Base-by-base conservation (phyloP, 2,329 filamentous ascomycete species). In the Fusarium devonianum region DNA sequence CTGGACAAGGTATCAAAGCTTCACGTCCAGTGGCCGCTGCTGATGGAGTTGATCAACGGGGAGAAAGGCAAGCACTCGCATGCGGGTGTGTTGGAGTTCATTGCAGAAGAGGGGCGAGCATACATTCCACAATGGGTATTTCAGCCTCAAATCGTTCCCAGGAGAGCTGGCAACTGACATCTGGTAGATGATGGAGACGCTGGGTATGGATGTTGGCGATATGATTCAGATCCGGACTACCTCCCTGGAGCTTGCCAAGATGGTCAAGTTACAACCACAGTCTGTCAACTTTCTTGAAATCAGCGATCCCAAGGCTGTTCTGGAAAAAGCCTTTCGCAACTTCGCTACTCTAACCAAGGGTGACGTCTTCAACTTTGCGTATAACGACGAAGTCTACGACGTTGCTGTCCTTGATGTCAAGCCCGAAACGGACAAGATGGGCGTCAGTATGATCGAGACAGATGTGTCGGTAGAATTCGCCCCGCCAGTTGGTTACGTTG, bases 401-500 rank as follows among this genome's bases (percentile, higher is more conserved):
- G 91, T 99, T 69, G 92, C 91, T 3, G 94, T 99, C 2, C 75
- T 97, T 11, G 93, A 97, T 68, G 90, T 95, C 28, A 96, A 96
- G 73, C 94, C 94, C 2, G 85, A 90, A 59, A 87, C 82, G 4
- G 83, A 88, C 2, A 89, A 90, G 64, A 92, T 90, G 79, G 88
- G 89, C 50, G 92, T 99, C 44, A 92, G 92, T 66, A 95, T 96
- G 73, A 87, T 97, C 45, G 94, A 99, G 75, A 99, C 94, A 0
- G 94, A 99, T 76, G 83, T 99, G 10, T 91, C 91, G 47, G 94
- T 99, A 55, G 94, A 99, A 67, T 99, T 99, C 69, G 94, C 93
- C 2, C 81, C 94, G 4, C 94, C 94, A 0, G 84, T 99, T 2
- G 94, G 94, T 56, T 99, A 97, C 67, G 89, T 96, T 58, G 93